Conservation (phyloP, 2,329 filamentous ascomycete species). For the Orbilia quercus region DNA sequence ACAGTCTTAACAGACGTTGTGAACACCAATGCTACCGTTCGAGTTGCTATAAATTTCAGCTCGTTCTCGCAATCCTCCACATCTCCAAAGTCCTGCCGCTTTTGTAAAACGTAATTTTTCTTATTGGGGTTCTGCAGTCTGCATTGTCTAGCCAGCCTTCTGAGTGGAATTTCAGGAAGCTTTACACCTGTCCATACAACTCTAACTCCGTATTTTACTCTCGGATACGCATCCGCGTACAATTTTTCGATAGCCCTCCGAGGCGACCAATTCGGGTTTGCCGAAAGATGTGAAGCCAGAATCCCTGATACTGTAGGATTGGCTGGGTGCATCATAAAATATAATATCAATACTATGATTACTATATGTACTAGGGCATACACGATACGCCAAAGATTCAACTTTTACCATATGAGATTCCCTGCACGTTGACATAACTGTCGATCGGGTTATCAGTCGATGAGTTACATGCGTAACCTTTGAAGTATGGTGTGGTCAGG, state of each 20-base stretch:
- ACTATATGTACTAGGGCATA: too few relatives aligned
- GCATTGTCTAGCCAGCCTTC: too few relatives aligned
- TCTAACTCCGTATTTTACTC: not conserved
- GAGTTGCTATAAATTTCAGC: not conserved
- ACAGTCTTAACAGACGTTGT: too few relatives aligned
- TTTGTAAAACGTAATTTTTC: not conserved
- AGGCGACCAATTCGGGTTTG: slow-evolving; percentile 1
- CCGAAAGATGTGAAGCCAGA: slow-evolving; percentile 1
- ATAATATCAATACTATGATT: too few relatives aligned
- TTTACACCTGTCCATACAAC: not conserved
- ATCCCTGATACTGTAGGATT: slow-evolving; percentile 2
- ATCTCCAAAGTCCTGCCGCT: not conserved
- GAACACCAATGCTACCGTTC: not conserved
- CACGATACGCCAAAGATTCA: not conserved
- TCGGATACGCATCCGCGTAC: slow-evolving; percentile 1
- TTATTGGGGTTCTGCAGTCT: too few relatives aligned
- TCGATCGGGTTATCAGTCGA: not conserved
- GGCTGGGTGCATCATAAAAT: not conserved
- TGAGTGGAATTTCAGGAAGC: too few relatives aligned
- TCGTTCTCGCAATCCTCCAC: slow-evolving; percentile 4
- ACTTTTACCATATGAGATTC: not conserved
- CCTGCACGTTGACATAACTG: not conserved
- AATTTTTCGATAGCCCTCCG: not conserved
- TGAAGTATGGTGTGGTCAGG: not conserved
- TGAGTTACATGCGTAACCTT: not conserved